Evolutionary conservation across 2,329 filamentous ascomycete genomes (phyloP), one percentile per base, ranked within the genome.

Genomic region (Graphiopsis chlorocephala): DNA sequence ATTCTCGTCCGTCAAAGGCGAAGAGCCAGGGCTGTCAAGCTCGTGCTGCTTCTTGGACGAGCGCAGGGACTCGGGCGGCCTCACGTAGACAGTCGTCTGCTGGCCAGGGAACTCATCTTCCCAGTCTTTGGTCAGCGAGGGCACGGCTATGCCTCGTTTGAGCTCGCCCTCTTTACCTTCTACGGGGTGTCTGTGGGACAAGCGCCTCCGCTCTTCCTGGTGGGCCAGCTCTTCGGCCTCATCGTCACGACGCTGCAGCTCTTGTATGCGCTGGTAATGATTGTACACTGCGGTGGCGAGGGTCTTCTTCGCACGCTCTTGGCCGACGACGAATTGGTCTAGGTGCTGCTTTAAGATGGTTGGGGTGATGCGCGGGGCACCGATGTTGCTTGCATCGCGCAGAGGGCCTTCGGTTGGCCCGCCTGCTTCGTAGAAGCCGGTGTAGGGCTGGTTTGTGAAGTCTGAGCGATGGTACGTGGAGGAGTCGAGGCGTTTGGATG

Each of bases 311-410:
- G 95, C 93, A 66, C 92, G 88, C 70, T 97, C 92, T 78, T 99
- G 95, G 47, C 94, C 95, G 4, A 99, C 94, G 1, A 99, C 94
- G 76, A 96, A 99, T 74, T 95, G 91, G 76, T 99, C 95, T 33
- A 98, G 87, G 72, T 95, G 90, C 73, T 92, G 88, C 82, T 98
- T 97, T 72, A 99, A 83, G 71, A 82, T 79, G 70, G 83, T 84
- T 8, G 87, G 87, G 11, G 87, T 89, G 61, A 89, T 80, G 60
- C 81, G 81, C 33, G 85, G 84, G 31, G 82, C 82, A 64, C 85
- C 86, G 66, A 86, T 83, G 35, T 81, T 81, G 65, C 84, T 84
- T 11, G 85, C 82, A 66, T 83, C 85, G 42, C 83, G 83, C 63
- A 90, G 76, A n/a, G 88, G 88, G 0, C 88, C 88, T 28, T 82